A percentile compares a stretch with the other conserved stretches of the same genome.
Conservation (phyloP, 1,284 basidiomycete genomes). For the Schizopora paradoxa region DNA sequence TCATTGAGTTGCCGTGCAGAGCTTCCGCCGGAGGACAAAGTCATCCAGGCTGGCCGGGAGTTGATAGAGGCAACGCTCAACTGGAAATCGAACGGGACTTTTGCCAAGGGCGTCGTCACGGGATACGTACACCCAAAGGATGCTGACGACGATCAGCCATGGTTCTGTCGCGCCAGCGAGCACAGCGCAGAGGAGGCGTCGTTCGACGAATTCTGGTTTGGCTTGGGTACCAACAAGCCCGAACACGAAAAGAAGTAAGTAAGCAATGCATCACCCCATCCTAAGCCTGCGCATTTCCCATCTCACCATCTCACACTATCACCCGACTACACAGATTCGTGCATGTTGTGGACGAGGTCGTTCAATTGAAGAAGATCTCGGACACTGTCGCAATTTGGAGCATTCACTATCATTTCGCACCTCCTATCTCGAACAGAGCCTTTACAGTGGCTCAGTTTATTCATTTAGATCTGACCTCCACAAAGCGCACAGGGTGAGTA, state of each 20-base stretch:
- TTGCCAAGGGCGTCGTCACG: conserved; percentile 47
- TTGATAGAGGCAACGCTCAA: conserved; percentile 47
- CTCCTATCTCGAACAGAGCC: conserved; percentile 64
- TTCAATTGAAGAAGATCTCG: conserved; percentile 56
- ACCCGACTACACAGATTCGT: conserved; percentile 59
- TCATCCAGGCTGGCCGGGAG: conserved; percentile 48
- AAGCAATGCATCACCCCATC: not conserved
- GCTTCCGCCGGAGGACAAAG: conserved; percentile 52
- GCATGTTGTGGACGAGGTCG: conserved; percentile 56
- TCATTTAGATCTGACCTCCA: conserved; percentile 42
- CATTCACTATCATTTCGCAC: conserved; percentile 63
- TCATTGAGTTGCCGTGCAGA: conserved; percentile 32
- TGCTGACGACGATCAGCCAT: conserved; percentile 49
- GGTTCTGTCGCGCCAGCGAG: conserved; percentile 63
- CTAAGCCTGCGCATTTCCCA: no score
- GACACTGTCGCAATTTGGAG: conserved; percentile 64
- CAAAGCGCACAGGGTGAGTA: conserved; percentile 46
- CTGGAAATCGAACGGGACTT: conserved; percentile 67
- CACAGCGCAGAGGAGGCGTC: conserved; percentile 58
- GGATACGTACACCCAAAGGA: conserved; percentile 48
- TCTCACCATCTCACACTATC: no score
- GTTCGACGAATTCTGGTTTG: conserved; percentile 69
- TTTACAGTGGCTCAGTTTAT: conserved; percentile 69
- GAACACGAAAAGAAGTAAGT: conserved; percentile 63
- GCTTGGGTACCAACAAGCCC: conserved; percentile 59